Evolutionary conservation across 495 filamentous ascomycete species (phyloP).

Genomic region (Barbatosphaeria neglecta): DNA sequence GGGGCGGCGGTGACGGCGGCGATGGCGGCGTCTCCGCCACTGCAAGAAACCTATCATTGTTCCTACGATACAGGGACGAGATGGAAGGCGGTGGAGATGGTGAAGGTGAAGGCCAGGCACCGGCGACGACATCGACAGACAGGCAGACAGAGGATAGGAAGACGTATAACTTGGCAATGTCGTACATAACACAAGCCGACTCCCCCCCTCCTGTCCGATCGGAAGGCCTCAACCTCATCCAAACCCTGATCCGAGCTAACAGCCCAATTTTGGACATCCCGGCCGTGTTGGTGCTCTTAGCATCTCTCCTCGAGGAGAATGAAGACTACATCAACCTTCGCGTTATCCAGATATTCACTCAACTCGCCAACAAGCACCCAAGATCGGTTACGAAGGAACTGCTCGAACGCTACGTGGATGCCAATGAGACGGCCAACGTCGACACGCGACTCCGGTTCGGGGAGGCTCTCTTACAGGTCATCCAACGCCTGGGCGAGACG

Average conservation of each 20-base stretch:
- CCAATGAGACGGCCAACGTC: conserved; percentile 41
- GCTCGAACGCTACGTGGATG: conserved; percentile 58
- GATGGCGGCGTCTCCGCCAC: conserved; percentile 36
- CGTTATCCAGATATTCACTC: conserved; percentile 54
- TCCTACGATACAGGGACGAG: conserved; percentile 44
- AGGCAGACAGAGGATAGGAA: conserved; percentile 53
- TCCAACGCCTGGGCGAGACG: conserved; percentile 52
- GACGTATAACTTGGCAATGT: conserved; percentile 57
- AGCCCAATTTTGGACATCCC: conserved; percentile 62
- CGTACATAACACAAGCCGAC: conserved; percentile 54
- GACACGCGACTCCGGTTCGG: conserved; percentile 63
- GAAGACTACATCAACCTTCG: conserved; percentile 71
- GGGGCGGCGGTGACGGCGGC: no score
- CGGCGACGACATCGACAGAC: conserved; percentile 18
- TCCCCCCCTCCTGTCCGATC: conserved; percentile 64
- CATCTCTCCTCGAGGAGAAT: conserved; percentile 52
- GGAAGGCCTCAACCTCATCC: conserved; percentile 64
- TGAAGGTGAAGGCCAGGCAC: conserved; percentile 20
- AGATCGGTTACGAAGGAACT: conserved; percentile 53
- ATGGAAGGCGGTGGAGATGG: no score
- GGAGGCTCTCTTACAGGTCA: conserved; percentile 57
- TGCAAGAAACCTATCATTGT: conserved; percentile 43
- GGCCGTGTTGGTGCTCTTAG: conserved; percentile 51
- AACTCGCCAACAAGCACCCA: conserved; percentile 54
- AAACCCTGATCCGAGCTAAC: conserved; percentile 46